Conservation (phyloP, 495 filamentous ascomycete species). For the Zalerion maritima region DNA sequence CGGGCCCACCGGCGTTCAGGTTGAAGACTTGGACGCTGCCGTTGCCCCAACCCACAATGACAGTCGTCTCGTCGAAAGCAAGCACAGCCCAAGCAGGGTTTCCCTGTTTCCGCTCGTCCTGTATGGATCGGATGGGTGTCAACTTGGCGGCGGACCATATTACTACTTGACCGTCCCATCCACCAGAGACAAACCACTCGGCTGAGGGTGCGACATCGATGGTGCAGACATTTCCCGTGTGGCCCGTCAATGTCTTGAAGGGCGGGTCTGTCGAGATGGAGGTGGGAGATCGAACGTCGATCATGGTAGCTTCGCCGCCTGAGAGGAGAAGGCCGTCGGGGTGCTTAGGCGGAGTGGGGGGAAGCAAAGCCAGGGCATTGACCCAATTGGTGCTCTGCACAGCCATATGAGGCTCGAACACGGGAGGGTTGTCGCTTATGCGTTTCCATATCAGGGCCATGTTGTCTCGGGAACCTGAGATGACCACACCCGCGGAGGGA, state of each 20-base stretch:
- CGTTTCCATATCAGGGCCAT: slow-evolving; percentile 79
- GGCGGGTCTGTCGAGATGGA: slow-evolving; percentile 53
- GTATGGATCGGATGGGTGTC: no score
- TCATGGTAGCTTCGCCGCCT: slow-evolving; percentile 78
- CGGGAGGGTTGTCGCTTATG: slow-evolving; percentile 46
- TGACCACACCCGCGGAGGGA: slow-evolving; percentile 51
- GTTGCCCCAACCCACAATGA: slow-evolving; percentile 90
- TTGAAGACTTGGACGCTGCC: slow-evolving; percentile 73
- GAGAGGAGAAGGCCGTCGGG: slow-evolving; percentile 76
- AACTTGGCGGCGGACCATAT: slow-evolving; percentile 63
- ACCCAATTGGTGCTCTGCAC: slow-evolving; percentile 68
- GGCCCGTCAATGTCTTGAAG: slow-evolving; percentile 72
- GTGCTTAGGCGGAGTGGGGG: slow-evolving; percentile 49
- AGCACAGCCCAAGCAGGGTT: slow-evolving; percentile 79
- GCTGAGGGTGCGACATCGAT: slow-evolving; percentile 61
- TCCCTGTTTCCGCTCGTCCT: slow-evolving; percentile 61
- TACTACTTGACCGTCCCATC: slow-evolving; percentile 81
- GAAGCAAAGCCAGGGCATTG: slow-evolving; percentile 67
- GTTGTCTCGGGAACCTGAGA: slow-evolving; percentile 82
- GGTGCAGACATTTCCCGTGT: slow-evolving; percentile 72
- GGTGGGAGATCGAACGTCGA: slow-evolving; percentile 67
- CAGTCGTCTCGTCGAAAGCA: slow-evolving; percentile 59
- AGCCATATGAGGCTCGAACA: slow-evolving; percentile 60
- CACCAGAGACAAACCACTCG: slow-evolving; percentile 70
- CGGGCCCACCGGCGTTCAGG: slow-evolving; percentile 50